A percentile compares a stretch with the other conserved stretches of the same genome.
phyloP scores from a whole-genome alignment of 805 yeast genomes.

The Isabelozyma gotoi region DNA sequence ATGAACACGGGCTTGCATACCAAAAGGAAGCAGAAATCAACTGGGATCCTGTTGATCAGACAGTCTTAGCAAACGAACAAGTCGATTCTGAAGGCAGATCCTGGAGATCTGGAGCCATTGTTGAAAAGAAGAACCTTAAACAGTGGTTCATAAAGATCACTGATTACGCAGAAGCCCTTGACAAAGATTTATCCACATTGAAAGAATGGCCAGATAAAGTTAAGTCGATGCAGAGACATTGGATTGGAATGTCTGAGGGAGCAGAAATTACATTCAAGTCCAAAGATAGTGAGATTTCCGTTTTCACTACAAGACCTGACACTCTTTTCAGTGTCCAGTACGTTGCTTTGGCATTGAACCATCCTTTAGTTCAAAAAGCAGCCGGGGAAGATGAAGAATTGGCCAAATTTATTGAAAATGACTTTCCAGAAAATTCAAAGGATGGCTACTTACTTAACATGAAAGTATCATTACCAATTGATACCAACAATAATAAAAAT shows the following conservation, averaged over 20 bases:
- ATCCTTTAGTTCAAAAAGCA: slow-evolving; percentile 51
- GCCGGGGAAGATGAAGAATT: slow-evolving; percentile 42
- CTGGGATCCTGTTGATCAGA: slow-evolving; percentile 96
- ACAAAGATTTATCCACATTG: slow-evolving; percentile 60
- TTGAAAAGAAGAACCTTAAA: slow-evolving; percentile 74
- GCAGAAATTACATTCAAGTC: slow-evolving; percentile 58
- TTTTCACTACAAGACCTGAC: slow-evolving; percentile 89
- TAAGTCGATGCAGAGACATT: slow-evolving; percentile 83
- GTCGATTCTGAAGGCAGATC: slow-evolving; percentile 88
- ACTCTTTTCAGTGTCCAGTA: slow-evolving; percentile 83
- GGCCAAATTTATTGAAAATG: slow-evolving; percentile 48
- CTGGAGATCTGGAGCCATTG: slow-evolving; percentile 96
- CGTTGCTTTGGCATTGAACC: slow-evolving; percentile 73
- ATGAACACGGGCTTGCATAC: slow-evolving; percentile 80
- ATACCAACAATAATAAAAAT: slow-evolving; percentile 19
- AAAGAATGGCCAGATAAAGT: slow-evolving; percentile 87
- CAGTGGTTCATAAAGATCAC: slow-evolving; percentile 97
- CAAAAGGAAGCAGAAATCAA: slow-evolving; percentile 85
- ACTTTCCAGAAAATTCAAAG: slow-evolving; percentile 24
- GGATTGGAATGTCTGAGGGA: slow-evolving; percentile 92
- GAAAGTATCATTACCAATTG: slow-evolving; percentile 62
- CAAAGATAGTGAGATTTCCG: slow-evolving; percentile 32
- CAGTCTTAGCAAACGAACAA: slow-evolving; percentile 94
- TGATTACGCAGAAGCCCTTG: slow-evolving; percentile 66
- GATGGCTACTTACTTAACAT: slow-evolving; percentile 56